Percentiles rank a stretch among this genome's conserved stretches.
Conservation (phyloP, 345 rosid species). For the Chamaenerion angustifolium region DNA sequence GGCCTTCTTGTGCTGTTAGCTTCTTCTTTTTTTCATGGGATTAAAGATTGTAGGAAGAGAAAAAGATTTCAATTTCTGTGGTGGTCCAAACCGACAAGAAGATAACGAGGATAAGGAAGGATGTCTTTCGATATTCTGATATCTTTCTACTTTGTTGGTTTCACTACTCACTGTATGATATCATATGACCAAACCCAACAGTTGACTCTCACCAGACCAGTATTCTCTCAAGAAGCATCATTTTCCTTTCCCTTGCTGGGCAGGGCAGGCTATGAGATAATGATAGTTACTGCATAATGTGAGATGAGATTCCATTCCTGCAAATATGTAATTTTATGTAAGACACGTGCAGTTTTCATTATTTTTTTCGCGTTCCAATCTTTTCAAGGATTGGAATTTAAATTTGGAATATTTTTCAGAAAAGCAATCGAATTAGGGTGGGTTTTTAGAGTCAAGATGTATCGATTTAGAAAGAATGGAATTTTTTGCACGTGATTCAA, state of each 20-base stretch:
- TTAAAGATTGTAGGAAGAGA: conserved; percentile 1
- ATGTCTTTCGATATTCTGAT: conserved; percentile 6
- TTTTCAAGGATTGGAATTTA: too few species aligned
- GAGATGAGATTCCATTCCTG: conserved; percentile 3
- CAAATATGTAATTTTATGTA: too few species aligned
- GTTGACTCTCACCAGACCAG: conserved; percentile 1
- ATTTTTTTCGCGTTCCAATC: too few species aligned
- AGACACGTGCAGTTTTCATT: too few species aligned
- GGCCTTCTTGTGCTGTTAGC: conserved; percentile 1
- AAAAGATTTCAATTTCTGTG: conserved; percentile 10
- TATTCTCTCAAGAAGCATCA: not conserved
- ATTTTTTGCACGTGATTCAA: too few species aligned
- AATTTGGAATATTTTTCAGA: too few species aligned
- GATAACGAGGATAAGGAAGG: conserved; percentile 38
- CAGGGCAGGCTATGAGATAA: not conserved
- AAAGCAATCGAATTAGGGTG: too few species aligned
- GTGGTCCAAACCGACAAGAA: conserved; percentile 11
- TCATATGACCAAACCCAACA: not conserved
- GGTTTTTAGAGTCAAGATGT: too few species aligned
- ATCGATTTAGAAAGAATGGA: too few species aligned
- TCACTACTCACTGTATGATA: not conserved
- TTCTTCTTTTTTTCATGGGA: not conserved
- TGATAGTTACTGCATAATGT: not conserved
- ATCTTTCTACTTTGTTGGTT: too few species aligned
- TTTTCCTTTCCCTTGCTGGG: not conserved